Evolutionary conservation across 139 green algal species (phyloP).

Genomic region (Chlamydomonas sphaeroides): DNA sequence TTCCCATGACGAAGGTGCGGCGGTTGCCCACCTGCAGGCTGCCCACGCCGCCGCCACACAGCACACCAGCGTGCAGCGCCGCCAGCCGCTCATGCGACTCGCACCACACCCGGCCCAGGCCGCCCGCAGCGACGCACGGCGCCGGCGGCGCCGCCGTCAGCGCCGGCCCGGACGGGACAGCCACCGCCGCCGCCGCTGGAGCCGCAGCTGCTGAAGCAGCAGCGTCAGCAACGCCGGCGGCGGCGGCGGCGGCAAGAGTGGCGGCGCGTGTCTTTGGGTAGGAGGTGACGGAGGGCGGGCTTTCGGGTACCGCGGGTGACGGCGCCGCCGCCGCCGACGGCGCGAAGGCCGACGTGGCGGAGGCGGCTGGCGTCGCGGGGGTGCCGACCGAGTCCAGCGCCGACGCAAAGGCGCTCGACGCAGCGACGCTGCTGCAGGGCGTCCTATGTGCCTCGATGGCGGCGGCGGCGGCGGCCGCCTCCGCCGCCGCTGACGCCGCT

Average conservation of each 20-base stretch:
- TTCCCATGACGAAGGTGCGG: too few species aligned
- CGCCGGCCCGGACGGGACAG: background rate
- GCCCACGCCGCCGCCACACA: conserved; percentile 3
- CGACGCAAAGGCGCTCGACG: too few species aligned
- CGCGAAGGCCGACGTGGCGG: background rate
- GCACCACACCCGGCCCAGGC: background rate
- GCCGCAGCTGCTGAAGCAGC: background rate
- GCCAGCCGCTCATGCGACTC: conserved; percentile 7
- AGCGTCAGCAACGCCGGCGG: background rate
- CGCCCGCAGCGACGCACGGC: too few species aligned
- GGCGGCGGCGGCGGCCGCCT: too few species aligned
- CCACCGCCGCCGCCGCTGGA: background rate
- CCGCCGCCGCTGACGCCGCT: background rate
- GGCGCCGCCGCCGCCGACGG: too few species aligned
- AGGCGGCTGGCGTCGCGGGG: background rate
- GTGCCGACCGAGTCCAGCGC: too few species aligned
- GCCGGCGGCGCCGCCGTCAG: background rate
- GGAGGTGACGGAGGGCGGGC: conserved; percentile 29
- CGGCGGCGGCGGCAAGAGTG: too few species aligned
- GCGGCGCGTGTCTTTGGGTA: background rate
- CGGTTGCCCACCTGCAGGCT: conserved; percentile 16
- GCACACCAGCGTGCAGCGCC: conserved; percentile 6
- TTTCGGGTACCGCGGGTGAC: too few species aligned
- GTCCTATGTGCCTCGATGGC: too few species aligned
- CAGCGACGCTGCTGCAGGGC: too few species aligned